Evolutionary conservation across 2,329 filamentous ascomycete species (phyloP).

Genomic region (Venturia pyrina): DNA sequence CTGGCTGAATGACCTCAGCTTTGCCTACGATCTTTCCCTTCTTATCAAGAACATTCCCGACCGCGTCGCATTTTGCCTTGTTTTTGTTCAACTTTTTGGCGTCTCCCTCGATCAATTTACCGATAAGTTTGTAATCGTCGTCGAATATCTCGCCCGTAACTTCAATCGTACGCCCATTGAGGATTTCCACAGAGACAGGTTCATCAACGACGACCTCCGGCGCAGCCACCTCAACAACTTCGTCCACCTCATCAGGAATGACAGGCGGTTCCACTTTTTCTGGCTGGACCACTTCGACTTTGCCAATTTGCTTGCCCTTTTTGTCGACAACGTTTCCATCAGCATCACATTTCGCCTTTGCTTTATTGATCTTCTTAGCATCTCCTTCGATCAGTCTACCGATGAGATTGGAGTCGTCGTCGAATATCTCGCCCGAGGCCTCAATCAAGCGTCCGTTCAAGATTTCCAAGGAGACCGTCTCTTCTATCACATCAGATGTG

Average conservation of each 20-base stretch:
- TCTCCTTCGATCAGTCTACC: slow-evolving; percentile 6
- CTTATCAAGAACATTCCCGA: slow-evolving; percentile 3
- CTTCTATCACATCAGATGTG: neutral
- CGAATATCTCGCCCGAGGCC: neutral
- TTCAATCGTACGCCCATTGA: slow-evolving; percentile 45
- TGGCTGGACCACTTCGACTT: slow-evolving; percentile 37
- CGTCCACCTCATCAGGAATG: slow-evolving; percentile 30
- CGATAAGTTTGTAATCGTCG: slow-evolving; percentile 40
- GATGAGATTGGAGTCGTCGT: neutral
- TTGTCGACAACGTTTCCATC: slow-evolving; percentile 22
- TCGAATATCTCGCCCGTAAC: slow-evolving; percentile 45
- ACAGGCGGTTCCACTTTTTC: slow-evolving; percentile 29
- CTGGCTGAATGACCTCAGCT: slow-evolving; percentile 23
- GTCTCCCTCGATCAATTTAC: slow-evolving; percentile 35
- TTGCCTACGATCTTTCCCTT: neutral
- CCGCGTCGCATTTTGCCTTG: neutral
- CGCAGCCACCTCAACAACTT: slow-evolving; percentile 36
- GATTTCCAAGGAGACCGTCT: neutral
- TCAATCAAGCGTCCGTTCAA: slow-evolving; percentile 2
- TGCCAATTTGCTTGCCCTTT: slow-evolving; percentile 40
- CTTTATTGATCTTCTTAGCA: slow-evolving; percentile 3
- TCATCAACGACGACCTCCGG: slow-evolving; percentile 26
- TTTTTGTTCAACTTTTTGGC: neutral
- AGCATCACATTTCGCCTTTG: slow-evolving; percentile 3
- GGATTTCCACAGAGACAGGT: slow-evolving; percentile 27